A percentile compares a stretch with the other conserved stretches of the same genome.
Conservation (phyloP, 768 basidiomycete genomes). For the Mrakia gelida region DNA sequence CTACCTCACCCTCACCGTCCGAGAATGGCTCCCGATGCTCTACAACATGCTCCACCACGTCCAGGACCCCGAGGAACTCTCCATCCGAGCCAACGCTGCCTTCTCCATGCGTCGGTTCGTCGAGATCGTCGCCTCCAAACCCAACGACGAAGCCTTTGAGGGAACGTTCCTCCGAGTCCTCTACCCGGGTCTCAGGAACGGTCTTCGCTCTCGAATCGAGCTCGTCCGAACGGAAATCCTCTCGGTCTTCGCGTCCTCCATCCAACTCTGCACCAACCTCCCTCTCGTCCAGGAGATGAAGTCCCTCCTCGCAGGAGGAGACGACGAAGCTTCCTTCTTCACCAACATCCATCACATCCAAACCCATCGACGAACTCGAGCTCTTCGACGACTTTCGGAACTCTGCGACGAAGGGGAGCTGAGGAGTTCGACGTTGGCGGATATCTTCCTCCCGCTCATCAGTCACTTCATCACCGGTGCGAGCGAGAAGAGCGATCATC, state of each 20-base stretch:
- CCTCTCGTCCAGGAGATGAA: conserved; percentile 70
- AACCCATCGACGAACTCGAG: conserved; percentile 78
- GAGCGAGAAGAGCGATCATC: conserved; percentile 59
- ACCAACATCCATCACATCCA: conserved; percentile 93
- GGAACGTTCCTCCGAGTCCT: conserved; percentile 60
- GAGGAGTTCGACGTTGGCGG: conserved; percentile 59
- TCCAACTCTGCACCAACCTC: conserved; percentile 60
- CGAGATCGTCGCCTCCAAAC: conserved; percentile 46
- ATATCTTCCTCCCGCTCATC: conserved; percentile 82
- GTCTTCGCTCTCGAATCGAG: conserved; percentile 73
- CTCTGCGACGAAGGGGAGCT: conserved; percentile 63
- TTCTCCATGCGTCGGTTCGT: conserved; percentile 72
- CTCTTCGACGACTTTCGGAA: conserved; percentile 77
- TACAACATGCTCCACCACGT: conserved; percentile 80
- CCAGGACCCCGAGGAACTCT: conserved; percentile 82
- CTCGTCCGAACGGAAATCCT: conserved; percentile 81
- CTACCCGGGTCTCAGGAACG: conserved; percentile 73
- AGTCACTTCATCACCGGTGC: conserved; percentile 69
- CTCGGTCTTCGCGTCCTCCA: conserved; percentile 68
- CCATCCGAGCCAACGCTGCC: conserved; percentile 76
- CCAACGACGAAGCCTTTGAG: conserved; percentile 46
- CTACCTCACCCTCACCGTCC: conserved; percentile 37
- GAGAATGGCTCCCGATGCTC: conserved; percentile 75
- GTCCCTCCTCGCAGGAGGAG: conserved; percentile 73
- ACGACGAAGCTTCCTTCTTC: conserved; percentile 95